Evolutionary conservation across 2,329 filamentous ascomycete genomes (phyloP).

Genomic region (Diaporthe sp.): DNA sequence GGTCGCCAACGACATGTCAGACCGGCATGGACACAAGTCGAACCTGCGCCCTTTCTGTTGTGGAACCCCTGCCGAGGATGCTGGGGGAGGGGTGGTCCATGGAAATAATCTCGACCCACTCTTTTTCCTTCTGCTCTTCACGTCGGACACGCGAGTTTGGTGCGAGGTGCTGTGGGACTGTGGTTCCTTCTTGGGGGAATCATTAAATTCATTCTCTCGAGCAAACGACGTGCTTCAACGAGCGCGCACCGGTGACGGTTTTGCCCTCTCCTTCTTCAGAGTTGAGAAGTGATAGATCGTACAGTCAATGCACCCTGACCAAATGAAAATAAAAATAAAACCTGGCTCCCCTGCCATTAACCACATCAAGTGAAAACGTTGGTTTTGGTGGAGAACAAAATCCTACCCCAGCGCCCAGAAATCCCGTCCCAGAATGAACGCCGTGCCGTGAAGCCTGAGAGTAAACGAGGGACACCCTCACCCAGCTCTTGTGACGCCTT

Average conservation of each 20-base stretch:
- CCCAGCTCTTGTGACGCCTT: conserved; percentile 22
- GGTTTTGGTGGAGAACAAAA: neutral
- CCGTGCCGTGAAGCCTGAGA: conserved; percentile 23
- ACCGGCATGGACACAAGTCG: conserved; percentile 25
- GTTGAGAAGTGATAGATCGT: conserved; percentile 30
- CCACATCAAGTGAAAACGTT: neutral
- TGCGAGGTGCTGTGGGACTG: conserved; percentile 8
- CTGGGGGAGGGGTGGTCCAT: neutral
- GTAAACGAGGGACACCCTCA: neutral
- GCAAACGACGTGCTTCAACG: conserved; percentile 10
- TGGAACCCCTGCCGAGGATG: conserved; percentile 18
- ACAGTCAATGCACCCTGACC: conserved; percentile 24
- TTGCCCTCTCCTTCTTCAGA: conserved; percentile 23
- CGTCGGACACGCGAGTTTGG: conserved; percentile 15
- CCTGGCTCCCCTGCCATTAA: conserved; percentile 9
- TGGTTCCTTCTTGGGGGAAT: conserved; percentile 3
- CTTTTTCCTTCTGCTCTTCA: neutral
- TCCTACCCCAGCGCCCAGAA: neutral
- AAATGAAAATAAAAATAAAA: neutral
- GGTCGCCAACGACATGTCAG: conserved; percentile 26
- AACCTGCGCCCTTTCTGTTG: conserved; percentile 25
- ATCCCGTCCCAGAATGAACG: conserved; percentile 15
- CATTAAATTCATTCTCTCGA: conserved; percentile 29
- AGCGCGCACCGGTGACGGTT: conserved; percentile 14
- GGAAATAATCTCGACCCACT: conserved; percentile 2